Conservation (phyloP, 2,329 filamentous ascomycete genomes). For the Dactylonectria macrodidyma region DNA sequence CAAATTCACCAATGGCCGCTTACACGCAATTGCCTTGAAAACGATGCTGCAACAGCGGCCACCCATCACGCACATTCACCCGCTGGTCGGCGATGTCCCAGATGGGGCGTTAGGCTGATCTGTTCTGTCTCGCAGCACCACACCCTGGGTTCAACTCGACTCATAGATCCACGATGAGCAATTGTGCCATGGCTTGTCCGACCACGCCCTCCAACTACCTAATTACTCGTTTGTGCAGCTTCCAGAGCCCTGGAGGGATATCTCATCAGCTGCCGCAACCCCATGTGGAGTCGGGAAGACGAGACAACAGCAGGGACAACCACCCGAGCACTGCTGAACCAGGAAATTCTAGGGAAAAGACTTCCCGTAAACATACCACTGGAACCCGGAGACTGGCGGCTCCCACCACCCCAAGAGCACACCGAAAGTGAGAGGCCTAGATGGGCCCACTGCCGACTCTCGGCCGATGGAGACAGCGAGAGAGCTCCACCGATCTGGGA, state of each 20-base stretch:
- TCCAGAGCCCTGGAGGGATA: constrained; percentile 12
- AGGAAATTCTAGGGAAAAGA: not conserved
- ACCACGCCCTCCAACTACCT: constrained; percentile 23
- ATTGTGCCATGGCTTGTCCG: constrained; percentile 10
- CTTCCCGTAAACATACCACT: constrained; percentile 6
- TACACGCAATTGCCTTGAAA: constrained; percentile 6
- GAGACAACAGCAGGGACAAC: not conserved
- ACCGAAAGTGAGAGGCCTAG: constrained; percentile 1
- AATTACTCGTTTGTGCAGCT: not conserved
- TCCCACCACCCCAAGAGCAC: not conserved
- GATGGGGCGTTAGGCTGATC: not conserved
- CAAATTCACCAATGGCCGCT: not conserved
- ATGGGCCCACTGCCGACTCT: constrained; percentile 35
- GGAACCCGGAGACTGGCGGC: not conserved
- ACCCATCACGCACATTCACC: constrained; percentile 23
- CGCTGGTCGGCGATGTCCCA: constrained; percentile 8
- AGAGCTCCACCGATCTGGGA: constrained; percentile 20
- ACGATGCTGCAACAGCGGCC: constrained; percentile 17
- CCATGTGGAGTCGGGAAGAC: not conserved
- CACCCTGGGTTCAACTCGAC: constrained; percentile 3
- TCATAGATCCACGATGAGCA: not conserved
- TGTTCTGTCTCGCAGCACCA: constrained; percentile 10
- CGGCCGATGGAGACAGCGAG: constrained; percentile 40
- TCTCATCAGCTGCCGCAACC: not conserved
- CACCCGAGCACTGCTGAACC: not conserved